Evolutionary conservation across 257 asterid genomes (phyloP), one percentile per base, ranked within the genome.

Genomic region (Cynanchum wilfordii): DNA sequence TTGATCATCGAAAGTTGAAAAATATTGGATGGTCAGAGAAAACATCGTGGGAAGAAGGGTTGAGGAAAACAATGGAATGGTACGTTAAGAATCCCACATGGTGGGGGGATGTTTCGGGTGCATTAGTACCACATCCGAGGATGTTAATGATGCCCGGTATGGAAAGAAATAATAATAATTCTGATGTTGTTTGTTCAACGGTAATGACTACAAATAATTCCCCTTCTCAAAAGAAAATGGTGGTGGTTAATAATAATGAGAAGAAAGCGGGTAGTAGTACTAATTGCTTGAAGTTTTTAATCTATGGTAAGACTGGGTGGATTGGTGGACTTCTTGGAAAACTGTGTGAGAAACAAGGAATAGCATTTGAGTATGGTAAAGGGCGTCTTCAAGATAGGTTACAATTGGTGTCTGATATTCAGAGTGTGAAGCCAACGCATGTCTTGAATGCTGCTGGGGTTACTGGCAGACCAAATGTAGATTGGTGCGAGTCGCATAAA

Each of bases 31-130:
- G 92, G 92, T 51, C 82, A 1, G 95, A 88, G 59, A 75, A 74
- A 62, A 88, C 95, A 47, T 76, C 87, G 6, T 88, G 92, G 95
- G 86, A 74, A 68, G 95, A 85, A 33, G 95, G 95, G 3, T 69
- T 88, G 79, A 83, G 70, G 38, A 83, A 83, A 76, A 89, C 95
- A 22, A 85, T 83, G 69, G 95, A 87, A 66, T 89, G 95, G 95
- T 89, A 87, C 38, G 82, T 72, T 29, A 82, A 75, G 77, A 82
- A 87, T 29, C 95, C 90, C 12, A 82, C 79, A 24, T 88, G 95
- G 95, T 88, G 95, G 95, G 95, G 95, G 3, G 95, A 89, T 77
- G 92, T 89, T 13, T 85, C 95, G 25, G 95, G 92, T 38, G 95
- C 95, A 12, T 69, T 89, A 71, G 71, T 86, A 45, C 90, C 95